Base-by-base conservation (phyloP, 1,139 yeast genomes). In the Nakaseomyces delphensis region DNA sequence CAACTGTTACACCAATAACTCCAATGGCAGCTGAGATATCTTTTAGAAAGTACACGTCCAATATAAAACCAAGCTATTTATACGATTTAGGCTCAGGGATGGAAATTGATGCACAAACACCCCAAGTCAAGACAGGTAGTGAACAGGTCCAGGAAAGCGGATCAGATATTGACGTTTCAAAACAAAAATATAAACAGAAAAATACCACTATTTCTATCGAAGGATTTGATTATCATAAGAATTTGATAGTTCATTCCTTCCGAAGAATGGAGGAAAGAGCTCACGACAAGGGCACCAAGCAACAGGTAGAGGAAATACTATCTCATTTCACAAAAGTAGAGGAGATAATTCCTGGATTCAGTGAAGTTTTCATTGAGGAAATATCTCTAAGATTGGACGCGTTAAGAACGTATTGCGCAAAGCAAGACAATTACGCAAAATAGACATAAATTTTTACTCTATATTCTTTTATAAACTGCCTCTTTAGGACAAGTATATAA, bases 331-430 rank as follows among this genome's bases (percentile, higher is more conserved):
- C 56, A 2, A 56, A 55, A n/a, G 68, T 69, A 43, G 87, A 81
- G 53, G 49, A 55, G 32, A 59, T 63, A n/a, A 75, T 73, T 45
- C 80, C 83, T 0, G 89, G 89, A 0, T 63, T 81, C 28, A 64
- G 76, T 44, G 79, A 76, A 46, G 83, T 83, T 0, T 66, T 80
- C n/a, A 65, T 78, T 27, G 84, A 79, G 58, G 86, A 80, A 53
- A 58, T 74, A 18, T 66, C 68, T 60, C 45, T 62, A 37, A 54
- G 68, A 36, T 59, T 67, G 57, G 56, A 51, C 21, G 45, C 50
- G 27, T 52, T 55, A 29, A 48, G 51, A 36, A 43, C 49, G 15
- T 54, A 47, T 47, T 42, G 51, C 38, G 36, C 43, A 36, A 46
- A 43, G 40, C 46, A 48, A 42, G 28, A 23, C 23, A 31, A n/a